Evolutionary conservation across 1,139 yeast species (phyloP), one percentile per base, ranked within the genome.

Genomic region (Kazachstania sp.): DNA sequence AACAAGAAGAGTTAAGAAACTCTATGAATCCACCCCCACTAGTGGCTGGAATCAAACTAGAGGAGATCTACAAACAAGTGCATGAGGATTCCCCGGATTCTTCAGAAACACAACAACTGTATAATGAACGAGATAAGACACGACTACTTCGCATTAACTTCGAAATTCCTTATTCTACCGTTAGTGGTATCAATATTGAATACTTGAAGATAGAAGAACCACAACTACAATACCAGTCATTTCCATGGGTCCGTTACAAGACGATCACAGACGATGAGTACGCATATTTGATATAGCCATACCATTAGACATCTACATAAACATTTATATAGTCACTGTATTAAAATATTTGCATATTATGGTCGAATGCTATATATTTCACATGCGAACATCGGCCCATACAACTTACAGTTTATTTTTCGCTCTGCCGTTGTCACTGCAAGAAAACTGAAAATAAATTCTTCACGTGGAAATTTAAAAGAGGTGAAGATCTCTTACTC

Each of bases 171-270:
- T 81, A 83, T 58, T 74, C 77, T 56, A 76, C 88, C 4, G 77
- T 83, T 40, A 77, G 84, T 56, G 90, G 88, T 1, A 70, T 84
- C 48, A 85, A 83, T 60, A 83, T 84, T 29, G 81, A 84, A 49
- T 84, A 80, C 63, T 70, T 84, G 57, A 77, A 85, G 56, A 81
- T 84, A 45, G 77, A 77, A 46, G 94, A 84, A 59, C 79, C 81
- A 13, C 77, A 77, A 56, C 68, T 83, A 49, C 79, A 79, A 55
- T 83, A 83, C 58, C 88, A 84, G 56, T 77, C 86, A 26, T 83
- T 84, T 60, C 92, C 94, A 0, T 84, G 95, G 95, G 86, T 84
- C 2, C 72, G 86, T 50, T 84, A 84, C 61, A 74, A 79, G 50
- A 79, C 84, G 11, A 71, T 75, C 56, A 74, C 74, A 50, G 84